These are phyloP conservation scores for Sapria himalayana DNA, from an alignment of 345 rosid species.

Conservation along the genomic window DNA sequence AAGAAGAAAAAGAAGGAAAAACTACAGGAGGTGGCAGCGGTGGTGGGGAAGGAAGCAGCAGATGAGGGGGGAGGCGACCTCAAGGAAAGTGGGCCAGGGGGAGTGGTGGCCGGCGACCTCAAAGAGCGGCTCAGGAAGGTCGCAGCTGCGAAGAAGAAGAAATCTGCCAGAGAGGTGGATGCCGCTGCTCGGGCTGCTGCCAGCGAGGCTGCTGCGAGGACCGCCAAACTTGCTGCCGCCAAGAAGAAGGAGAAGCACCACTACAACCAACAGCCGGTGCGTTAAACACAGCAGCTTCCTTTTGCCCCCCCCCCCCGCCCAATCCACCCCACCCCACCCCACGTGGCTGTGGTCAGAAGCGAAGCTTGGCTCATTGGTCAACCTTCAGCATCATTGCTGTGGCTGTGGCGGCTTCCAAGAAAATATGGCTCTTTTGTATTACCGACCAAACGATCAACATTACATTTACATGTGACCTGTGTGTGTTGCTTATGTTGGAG, in stretches of 20 bases:
- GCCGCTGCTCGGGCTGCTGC: conserved; percentile 55
- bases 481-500: too few species aligned
- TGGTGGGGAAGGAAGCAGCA: conserved; percentile 9
- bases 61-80: conserved; percentile 18
- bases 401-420: too few species aligned
- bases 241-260: conserved; percentile 84
- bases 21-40: conserved; percentile 21
- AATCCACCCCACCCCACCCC: too few species aligned
- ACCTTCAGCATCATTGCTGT: too few species aligned
- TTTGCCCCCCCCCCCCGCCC: too few species aligned
- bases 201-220: conserved; percentile 53
- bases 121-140: conserved; percentile 51
- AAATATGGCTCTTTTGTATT: too few species aligned
- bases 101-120: conserved; percentile 24
- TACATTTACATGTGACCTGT: too few species aligned
- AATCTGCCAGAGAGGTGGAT: conserved; percentile 55
- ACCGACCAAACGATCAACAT: too few species aligned
- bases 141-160: conserved; percentile 47
- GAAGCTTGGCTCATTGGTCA: too few species aligned
- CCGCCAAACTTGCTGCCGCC: conserved; percentile 53
- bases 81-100: too few species aligned
- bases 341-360: too few species aligned
- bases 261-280: conserved; percentile 60
- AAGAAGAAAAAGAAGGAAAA: conserved; percentile 72
- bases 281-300: too few species aligned